phyloP scores from a whole-genome alignment of 1,284 basidiomycete genomes.

The Sporisorium iseilematis-ciliati region DNA sequence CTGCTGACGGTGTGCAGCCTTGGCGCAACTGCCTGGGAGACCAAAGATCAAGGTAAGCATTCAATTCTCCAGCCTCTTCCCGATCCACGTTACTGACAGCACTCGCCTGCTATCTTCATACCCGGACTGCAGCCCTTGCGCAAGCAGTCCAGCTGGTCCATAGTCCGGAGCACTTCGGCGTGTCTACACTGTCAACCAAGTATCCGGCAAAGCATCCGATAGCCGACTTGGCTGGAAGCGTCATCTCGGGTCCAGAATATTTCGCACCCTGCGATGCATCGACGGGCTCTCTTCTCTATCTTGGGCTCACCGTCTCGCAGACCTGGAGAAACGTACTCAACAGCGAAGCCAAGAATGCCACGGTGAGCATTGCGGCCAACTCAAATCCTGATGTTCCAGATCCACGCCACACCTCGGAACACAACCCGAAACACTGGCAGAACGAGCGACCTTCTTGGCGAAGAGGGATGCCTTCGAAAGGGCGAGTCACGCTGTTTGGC shows the following conservation, averaged over 20 bases:
- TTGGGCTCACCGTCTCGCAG: slow-evolving; percentile 66
- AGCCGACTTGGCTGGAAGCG: slow-evolving; percentile 36
- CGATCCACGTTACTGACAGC: no score
- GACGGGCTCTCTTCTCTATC: slow-evolving; percentile 61
- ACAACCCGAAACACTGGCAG: slow-evolving; percentile 44
- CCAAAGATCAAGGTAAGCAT: slow-evolving; percentile 17
- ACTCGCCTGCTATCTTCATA: not conserved
- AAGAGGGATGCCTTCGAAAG: slow-evolving; percentile 66
- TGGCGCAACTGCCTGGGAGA: slow-evolving; percentile 25
- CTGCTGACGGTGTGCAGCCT: slow-evolving; percentile 7
- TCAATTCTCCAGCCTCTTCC: no score
- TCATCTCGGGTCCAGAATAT: slow-evolving; percentile 62
- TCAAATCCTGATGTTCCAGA: slow-evolving; percentile 54
- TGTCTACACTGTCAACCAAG: slow-evolving; percentile 53
- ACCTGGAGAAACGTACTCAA: slow-evolving; percentile 62
- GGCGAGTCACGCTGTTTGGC: slow-evolving; percentile 62
- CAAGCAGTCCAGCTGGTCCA: slow-evolving; percentile 46
- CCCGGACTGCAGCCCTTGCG: slow-evolving; percentile 16
- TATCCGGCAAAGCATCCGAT: slow-evolving; percentile 44
- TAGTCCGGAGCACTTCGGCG: slow-evolving; percentile 49
- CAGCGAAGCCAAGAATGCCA: slow-evolving; percentile 47
- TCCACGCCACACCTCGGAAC: slow-evolving; percentile 43
- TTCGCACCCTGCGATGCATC: slow-evolving; percentile 61
- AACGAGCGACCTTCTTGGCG: slow-evolving; percentile 60
- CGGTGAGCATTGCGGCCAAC: slow-evolving; percentile 56